Evolutionary conservation across 495 filamentous ascomycete species (phyloP).

Genomic region (Tricharina praecox): DNA sequence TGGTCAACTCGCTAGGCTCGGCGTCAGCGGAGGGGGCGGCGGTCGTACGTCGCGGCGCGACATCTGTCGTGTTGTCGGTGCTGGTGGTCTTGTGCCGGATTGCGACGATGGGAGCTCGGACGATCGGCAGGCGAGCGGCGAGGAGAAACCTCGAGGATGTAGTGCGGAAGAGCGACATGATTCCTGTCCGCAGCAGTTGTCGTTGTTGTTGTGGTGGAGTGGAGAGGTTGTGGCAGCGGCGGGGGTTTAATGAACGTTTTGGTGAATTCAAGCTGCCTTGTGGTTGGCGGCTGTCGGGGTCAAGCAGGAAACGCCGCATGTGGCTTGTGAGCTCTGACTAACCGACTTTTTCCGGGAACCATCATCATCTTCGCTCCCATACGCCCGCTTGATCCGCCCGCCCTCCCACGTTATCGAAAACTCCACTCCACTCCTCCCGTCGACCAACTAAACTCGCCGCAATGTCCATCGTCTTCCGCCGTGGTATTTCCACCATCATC

Average conservation of each 20-base stretch:
- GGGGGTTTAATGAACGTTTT: not conserved
- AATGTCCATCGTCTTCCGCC: slow-evolving; percentile 81
- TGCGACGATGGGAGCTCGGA: slow-evolving; percentile 1
- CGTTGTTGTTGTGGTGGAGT: too few relatives aligned
- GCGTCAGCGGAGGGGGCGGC: too few relatives aligned
- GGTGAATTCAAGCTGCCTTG: too few relatives aligned
- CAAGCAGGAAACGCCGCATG: too few relatives aligned
- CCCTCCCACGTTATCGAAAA: slow-evolving; percentile 13
- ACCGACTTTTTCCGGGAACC: slow-evolving; percentile 36
- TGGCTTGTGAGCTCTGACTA: not conserved
- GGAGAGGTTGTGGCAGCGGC: not conserved
- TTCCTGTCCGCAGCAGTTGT: too few relatives aligned
- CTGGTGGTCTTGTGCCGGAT: slow-evolving; percentile 10
- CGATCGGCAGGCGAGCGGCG: slow-evolving; percentile 7
- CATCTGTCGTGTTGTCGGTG: not conserved
- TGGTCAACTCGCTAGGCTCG: not conserved
- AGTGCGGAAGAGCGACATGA: slow-evolving; percentile 13
- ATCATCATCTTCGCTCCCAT: slow-evolving; percentile 23
- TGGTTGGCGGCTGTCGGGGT: too few relatives aligned
- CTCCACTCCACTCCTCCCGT: slow-evolving; percentile 16
- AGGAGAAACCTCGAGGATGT: slow-evolving; percentile 8
- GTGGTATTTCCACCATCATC: slow-evolving; percentile 92
- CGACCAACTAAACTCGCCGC: slow-evolving; percentile 31
- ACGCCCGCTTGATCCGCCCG: slow-evolving; percentile 14
- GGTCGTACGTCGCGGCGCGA: slow-evolving; percentile 1